Conservation (phyloP, 495 filamentous ascomycete genomes). For the Pseudoneurospora amorphoporcata region DNA sequence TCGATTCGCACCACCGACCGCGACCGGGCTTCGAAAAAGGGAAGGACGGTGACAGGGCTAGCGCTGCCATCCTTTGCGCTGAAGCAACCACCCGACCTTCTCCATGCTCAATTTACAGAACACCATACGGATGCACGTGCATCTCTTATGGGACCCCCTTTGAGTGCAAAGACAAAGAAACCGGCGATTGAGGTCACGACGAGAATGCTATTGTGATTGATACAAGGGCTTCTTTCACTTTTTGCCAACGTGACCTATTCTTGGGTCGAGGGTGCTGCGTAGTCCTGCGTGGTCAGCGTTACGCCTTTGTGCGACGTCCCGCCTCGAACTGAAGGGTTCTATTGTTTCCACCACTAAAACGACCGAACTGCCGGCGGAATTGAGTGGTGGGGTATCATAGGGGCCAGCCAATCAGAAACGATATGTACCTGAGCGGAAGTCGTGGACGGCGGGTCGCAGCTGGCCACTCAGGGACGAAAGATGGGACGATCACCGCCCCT, state of each 20-base stretch:
- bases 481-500: conserved; percentile 10
- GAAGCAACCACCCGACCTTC: not conserved
- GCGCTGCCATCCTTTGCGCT: not conserved
- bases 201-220: not conserved
- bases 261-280: not conserved
- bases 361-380: not conserved
- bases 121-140: not conserved
- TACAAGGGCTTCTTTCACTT: not conserved
- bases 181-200: not conserved
- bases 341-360: not conserved
- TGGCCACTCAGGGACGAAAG: conserved; percentile 8
- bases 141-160: not conserved
- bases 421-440: conserved; percentile 17
- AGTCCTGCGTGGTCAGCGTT: not conserved
- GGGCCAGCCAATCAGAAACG: conserved; percentile 12
- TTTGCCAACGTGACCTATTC: not conserved
- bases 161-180: not conserved
- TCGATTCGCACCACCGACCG: not conserved
- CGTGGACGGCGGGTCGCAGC: conserved; percentile 6
- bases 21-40: not conserved
- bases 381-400: not conserved
- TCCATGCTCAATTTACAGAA: not conserved
- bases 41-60: not conserved
- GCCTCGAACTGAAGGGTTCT: not conserved
- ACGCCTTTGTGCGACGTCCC: not conserved